These are phyloP conservation scores for Fraxinus angustifolia DNA, from an alignment of 305 asterid genomes.

Conservation along the genomic window DNA sequence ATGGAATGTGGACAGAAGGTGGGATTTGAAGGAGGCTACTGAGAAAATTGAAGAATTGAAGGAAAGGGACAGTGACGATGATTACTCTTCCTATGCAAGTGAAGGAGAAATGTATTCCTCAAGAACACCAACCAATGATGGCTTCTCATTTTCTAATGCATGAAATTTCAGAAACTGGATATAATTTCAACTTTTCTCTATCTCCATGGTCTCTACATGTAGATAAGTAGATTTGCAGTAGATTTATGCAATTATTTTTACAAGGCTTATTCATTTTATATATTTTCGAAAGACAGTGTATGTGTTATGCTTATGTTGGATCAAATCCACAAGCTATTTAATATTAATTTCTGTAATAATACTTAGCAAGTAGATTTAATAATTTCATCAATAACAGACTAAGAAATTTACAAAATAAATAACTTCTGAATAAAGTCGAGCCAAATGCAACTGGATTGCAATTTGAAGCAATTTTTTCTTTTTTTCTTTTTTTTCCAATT, in stretches of 20 bases:
- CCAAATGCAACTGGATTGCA: not conserved
- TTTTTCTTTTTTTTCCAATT: not conserved
- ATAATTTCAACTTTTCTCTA: not conserved
- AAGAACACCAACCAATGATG: constrained; percentile 35
- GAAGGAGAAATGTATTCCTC: constrained; percentile 42
- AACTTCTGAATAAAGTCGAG: not conserved
- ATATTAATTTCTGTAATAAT: not conserved
- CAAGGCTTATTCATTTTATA: not conserved
- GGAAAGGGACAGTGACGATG: constrained; percentile 36
- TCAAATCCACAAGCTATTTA: not conserved
- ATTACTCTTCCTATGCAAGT: constrained; percentile 37
- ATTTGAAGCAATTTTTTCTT: not conserved
- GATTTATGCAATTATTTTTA: not conserved
- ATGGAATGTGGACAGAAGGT: constrained; percentile 47
- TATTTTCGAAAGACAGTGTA: not conserved
- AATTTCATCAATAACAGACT: not conserved
- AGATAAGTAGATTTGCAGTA: not conserved
- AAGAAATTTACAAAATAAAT: not conserved
- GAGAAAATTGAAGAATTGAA: constrained; percentile 50
- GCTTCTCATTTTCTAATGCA: constrained; percentile 31
- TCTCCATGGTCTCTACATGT: not conserved
- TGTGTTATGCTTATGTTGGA: not conserved
- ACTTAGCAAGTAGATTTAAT: not conserved
- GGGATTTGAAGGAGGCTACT: constrained; percentile 50
- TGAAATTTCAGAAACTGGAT: not conserved